Percentiles rank a stretch among this genome's conserved stretches.
Conservation (phyloP, 148 eudicot species). For the Pouteria glomerata region DNA sequence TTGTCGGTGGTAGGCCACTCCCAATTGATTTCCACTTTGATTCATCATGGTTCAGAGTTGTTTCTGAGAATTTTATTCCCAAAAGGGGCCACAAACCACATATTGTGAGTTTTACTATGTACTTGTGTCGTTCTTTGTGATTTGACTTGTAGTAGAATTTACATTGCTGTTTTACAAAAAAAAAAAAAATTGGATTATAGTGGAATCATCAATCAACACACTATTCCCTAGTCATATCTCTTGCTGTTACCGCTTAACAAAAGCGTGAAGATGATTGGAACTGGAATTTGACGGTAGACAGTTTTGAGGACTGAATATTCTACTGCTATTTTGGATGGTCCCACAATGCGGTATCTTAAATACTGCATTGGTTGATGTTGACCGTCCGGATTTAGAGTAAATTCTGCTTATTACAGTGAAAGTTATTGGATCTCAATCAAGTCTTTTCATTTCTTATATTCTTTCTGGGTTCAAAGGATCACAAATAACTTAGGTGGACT, state of each 20-base stretch:
- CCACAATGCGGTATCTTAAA: not conserved
- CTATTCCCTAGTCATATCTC: conserved; percentile 12
- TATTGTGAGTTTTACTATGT: conserved; percentile 1
- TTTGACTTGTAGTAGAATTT: conserved; percentile 20
- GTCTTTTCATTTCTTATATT: not conserved
- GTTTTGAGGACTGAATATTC: not conserved
- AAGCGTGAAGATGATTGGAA: conserved; percentile 14
- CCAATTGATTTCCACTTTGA: conserved; percentile 23
- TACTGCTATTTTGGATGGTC: not conserved
- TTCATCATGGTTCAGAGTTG: too few species aligned
- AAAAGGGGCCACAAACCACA: conserved; percentile 20
- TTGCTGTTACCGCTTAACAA: conserved; percentile 1
- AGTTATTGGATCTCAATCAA: not conserved
- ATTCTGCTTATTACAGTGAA: not conserved
- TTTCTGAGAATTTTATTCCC: conserved; percentile 12
- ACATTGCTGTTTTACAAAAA: conserved; percentile 24
- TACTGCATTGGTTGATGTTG: not conserved
- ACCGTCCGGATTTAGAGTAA: not conserved
- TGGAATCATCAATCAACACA: conserved; percentile 1
- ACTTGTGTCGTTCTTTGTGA: conserved; percentile 14
- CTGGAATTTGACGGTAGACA: not conserved
- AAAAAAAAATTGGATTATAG: conserved; percentile 2
- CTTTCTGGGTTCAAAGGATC: not conserved
- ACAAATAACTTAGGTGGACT: not conserved
- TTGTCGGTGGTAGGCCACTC: conserved; percentile 28